Evolutionary conservation across 2,329 filamentous ascomycete genomes (phyloP).

Genomic region (Ilyonectria robusta): DNA sequence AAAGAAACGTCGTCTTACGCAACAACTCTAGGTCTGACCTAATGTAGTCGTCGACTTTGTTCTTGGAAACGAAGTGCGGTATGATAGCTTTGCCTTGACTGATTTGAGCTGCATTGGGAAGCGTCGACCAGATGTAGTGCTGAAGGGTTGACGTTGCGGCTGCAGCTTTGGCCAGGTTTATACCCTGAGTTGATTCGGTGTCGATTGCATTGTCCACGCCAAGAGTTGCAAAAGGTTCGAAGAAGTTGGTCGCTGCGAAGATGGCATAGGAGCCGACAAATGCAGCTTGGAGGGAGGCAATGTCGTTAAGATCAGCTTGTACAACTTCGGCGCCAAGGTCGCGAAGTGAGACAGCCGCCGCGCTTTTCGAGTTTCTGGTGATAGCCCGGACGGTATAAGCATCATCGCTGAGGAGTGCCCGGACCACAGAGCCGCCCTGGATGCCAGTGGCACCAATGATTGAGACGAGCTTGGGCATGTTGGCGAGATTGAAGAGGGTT

Average conservation of each 20-base stretch:
- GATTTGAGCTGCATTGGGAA: slow-evolving; percentile 53
- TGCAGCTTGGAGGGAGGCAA: slow-evolving; percentile 49
- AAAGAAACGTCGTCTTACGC: slow-evolving; percentile 58
- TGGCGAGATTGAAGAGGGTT: slow-evolving; percentile 32
- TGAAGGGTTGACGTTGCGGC: slow-evolving; percentile 53
- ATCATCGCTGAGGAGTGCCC: slow-evolving; percentile 55
- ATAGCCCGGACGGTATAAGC: slow-evolving; percentile 55
- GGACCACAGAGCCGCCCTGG: slow-evolving; percentile 59
- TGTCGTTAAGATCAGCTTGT: slow-evolving; percentile 47
- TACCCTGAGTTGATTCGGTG: slow-evolving; percentile 56
- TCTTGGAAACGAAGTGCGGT: slow-evolving; percentile 61
- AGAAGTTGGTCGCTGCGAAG: slow-evolving; percentile 52
- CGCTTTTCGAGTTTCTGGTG: slow-evolving; percentile 53
- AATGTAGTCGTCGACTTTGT: slow-evolving; percentile 57
- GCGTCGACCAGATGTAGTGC: slow-evolving; percentile 63
- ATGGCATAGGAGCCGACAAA: slow-evolving; percentile 54
- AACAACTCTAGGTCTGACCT: slow-evolving; percentile 50
- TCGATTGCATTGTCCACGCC: slow-evolving; percentile 52
- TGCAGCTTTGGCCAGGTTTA: slow-evolving; percentile 59
- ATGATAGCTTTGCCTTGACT: slow-evolving; percentile 51
- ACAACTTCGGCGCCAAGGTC: slow-evolving; percentile 54
- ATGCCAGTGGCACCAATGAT: slow-evolving; percentile 58
- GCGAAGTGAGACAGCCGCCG: slow-evolving; percentile 48
- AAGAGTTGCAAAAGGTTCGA: slow-evolving; percentile 49
- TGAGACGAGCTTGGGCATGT: slow-evolving; percentile 50